A percentile compares a stretch with the other conserved stretches of the same genome.
Conservation (phyloP, 2,329 filamentous ascomycete genomes). For the Paecilomyces variotii region DNA sequence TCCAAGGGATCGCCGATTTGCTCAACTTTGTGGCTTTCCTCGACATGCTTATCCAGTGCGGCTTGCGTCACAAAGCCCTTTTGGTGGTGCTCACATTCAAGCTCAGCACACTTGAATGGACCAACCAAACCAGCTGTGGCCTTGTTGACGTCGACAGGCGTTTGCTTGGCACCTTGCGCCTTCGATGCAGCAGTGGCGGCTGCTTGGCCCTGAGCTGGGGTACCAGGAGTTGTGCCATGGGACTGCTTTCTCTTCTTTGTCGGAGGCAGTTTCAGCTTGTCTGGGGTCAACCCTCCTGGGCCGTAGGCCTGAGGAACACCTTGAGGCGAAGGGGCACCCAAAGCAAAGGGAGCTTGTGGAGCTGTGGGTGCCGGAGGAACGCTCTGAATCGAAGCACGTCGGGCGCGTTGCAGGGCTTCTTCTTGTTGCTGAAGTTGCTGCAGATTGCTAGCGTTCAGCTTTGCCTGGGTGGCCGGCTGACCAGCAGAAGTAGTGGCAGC, state of each 20-base stretch:
- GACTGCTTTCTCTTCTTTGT: conserved; percentile 51
- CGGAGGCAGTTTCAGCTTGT: conserved; percentile 51
- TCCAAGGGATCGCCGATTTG: conserved; percentile 47
- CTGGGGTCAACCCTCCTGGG: conserved; percentile 44
- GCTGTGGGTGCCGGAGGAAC: conserved; percentile 42
- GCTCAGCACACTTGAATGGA: conserved; percentile 46
- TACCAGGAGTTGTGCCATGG: conserved; percentile 19
- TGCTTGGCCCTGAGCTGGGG: conserved; percentile 17
- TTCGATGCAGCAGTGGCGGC: conserved; percentile 20
- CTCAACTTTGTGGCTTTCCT: conserved; percentile 44
- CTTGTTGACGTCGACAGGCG: conserved; percentile 34
- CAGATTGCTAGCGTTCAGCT: conserved; percentile 38
- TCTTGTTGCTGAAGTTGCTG: conserved; percentile 42
- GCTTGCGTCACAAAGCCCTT: conserved; percentile 48
- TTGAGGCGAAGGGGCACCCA: conserved; percentile 46
- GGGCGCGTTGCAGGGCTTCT: conserved; percentile 32
- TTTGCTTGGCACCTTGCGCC: conserved; percentile 22
- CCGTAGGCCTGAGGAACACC: conserved; percentile 51
- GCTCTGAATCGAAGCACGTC: conserved; percentile 30
- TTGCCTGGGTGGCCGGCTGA: conserved; percentile 16
- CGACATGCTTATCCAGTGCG: conserved; percentile 48
- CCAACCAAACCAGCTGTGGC: conserved; percentile 30
- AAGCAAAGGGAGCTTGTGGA: conserved; percentile 45
- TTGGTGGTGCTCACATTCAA: conserved; percentile 45
- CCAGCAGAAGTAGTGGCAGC: conserved; percentile 4